Evolutionary conservation across 1,284 basidiomycete species (phyloP).

Genomic region (Cutaneotrichosporon spelunceum): DNA sequence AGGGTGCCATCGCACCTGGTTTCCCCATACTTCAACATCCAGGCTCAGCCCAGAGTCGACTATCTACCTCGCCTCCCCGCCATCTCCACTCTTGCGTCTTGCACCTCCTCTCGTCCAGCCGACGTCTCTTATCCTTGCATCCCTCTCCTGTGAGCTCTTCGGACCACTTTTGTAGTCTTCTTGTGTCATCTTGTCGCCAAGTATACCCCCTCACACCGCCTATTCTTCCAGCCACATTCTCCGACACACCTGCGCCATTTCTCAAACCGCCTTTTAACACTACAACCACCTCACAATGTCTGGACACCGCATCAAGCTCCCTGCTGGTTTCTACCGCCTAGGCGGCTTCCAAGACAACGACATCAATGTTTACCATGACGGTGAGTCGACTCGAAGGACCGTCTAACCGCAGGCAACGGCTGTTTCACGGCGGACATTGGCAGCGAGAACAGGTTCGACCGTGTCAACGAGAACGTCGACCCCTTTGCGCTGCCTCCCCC

Average conservation of each 20-base stretch:
- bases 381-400: neutral
- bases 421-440: neutral
- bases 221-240: neutral
- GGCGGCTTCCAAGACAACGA: neutral
- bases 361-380: neutral
- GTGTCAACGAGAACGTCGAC: neutral
- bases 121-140: too few relatives aligned
- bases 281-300: neutral
- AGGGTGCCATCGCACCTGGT: too few relatives aligned
- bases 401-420: neutral
- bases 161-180: too few relatives aligned
- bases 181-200: too few relatives aligned
- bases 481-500: neutral
- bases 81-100: too few relatives aligned
- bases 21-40: too few relatives aligned
- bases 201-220: too few relatives aligned
- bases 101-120: too few relatives aligned
- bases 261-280: too few relatives aligned
- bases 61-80: too few relatives aligned
- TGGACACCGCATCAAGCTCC: neutral
- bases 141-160: too few relatives aligned
- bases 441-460: neutral
- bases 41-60: too few relatives aligned
- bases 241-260: neutral
- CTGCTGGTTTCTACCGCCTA: neutral